A percentile compares a stretch with the other conserved stretches of the same genome.
phyloP scores from a whole-genome alignment of 148 eudicot species.

The Tetragonia tetragonoides region DNA sequence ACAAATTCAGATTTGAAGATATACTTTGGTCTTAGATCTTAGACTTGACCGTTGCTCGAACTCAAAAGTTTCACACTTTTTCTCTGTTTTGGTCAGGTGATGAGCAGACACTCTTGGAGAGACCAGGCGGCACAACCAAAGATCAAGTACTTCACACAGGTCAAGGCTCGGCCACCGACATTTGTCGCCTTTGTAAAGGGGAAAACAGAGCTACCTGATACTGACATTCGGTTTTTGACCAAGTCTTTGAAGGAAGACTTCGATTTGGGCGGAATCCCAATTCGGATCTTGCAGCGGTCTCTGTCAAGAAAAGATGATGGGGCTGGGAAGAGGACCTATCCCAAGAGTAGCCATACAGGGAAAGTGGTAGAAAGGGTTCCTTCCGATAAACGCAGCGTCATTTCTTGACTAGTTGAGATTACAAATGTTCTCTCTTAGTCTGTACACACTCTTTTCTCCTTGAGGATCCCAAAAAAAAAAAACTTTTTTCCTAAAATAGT shows the following conservation, averaged over 20 bases:
- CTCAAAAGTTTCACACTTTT: neutral
- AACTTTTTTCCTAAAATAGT: too few species aligned
- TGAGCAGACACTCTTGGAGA: slow-evolving; percentile 99
- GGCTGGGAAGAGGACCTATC: slow-evolving; percentile 13
- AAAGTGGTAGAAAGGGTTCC: slow-evolving; percentile 32
- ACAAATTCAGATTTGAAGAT: too few species aligned
- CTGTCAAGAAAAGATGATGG: slow-evolving; percentile 33
- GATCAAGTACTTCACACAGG: slow-evolving; percentile 93
- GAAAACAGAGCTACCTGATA: slow-evolving; percentile 63
- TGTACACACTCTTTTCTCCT: neutral
- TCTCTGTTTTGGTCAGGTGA: slow-evolving; percentile 49
- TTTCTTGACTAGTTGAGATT: neutral
- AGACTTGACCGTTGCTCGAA: too few species aligned
- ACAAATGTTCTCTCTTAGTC: neutral
- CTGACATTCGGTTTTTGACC: slow-evolving; percentile 77
- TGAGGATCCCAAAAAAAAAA: too few species aligned
- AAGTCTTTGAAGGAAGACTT: slow-evolving; percentile 93
- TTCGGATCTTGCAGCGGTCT: slow-evolving; percentile 72
- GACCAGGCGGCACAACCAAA: slow-evolving; percentile 81
- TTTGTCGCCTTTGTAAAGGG: slow-evolving; percentile 89
- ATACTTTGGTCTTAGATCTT: too few species aligned
- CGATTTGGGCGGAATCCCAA: slow-evolving; percentile 86
- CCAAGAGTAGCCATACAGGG: slow-evolving; percentile 30
- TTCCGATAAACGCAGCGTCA: slow-evolving; percentile 58
- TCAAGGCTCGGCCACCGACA: slow-evolving; percentile 97